Conservation (phyloP, 768 basidiomycete genomes). For the Agaricus sinodeliciosus region DNA sequence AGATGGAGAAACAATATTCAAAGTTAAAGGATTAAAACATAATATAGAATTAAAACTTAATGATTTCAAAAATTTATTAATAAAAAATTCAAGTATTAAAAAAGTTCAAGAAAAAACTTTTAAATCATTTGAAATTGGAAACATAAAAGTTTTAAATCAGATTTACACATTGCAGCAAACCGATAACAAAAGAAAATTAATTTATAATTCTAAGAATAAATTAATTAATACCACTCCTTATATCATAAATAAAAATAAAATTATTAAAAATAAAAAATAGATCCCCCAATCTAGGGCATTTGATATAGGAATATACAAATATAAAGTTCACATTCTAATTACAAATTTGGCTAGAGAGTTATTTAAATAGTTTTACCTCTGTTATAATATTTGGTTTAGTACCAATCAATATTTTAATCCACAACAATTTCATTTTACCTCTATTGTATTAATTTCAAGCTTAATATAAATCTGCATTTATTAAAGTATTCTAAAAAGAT, state of each 20-base stretch:
- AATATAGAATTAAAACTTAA: background rate
- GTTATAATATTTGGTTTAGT: background rate
- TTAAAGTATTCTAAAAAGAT: no score
- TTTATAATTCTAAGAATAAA: background rate
- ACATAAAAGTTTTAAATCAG: background rate
- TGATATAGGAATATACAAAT: no score
- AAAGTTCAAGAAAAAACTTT: background rate
- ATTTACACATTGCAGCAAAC: background rate
- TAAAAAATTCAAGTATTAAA: background rate
- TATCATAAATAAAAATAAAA: no score
- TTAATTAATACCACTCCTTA: no score
- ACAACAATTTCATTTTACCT: no score
- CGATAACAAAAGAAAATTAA: background rate
- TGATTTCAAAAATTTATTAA: background rate
- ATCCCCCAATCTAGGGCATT: no score
- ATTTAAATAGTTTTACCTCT: background rate
- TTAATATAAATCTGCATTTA: no score
- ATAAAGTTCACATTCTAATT: no score
- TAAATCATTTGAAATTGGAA: background rate
- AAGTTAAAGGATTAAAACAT: background rate
- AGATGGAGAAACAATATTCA: background rate
- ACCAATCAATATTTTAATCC: no score
- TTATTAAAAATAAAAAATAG: no score
- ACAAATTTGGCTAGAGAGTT: no score
- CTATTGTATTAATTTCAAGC: no score